Evolutionary conservation across 768 basidiomycete species (phyloP).

Genomic region (Mycena kentingensis): DNA sequence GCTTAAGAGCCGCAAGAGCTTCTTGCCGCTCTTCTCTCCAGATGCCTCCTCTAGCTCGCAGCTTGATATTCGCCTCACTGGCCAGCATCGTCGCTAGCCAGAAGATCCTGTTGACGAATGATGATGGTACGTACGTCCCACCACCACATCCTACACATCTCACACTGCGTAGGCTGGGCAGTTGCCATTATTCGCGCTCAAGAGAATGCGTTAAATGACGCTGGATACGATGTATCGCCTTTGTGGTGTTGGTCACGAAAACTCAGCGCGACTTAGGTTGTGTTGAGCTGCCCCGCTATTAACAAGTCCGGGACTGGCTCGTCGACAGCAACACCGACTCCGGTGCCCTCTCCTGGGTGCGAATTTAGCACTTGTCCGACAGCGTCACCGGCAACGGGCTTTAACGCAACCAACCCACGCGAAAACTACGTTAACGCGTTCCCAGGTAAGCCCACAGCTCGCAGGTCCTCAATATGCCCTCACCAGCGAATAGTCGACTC

Average conservation of each 20-base stretch:
- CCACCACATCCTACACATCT: background rate
- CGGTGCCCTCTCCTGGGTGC: slow-evolving; percentile 37
- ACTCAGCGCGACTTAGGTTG: slow-evolving; percentile 32
- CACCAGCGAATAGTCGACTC: slow-evolving; percentile 36
- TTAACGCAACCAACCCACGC: slow-evolving; percentile 38
- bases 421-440: slow-evolving; percentile 42
- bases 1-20: too few relatives aligned
- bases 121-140: slow-evolving; percentile 33
- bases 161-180: slow-evolving; percentile 49
- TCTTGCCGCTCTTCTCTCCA: background rate
- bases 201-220: slow-evolving; percentile 38
- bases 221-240: slow-evolving; percentile 40
- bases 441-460: slow-evolving; percentile 26
- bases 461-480: slow-evolving; percentile 5
- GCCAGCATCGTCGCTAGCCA: slow-evolving; percentile 4
- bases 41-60: background rate
- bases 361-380: slow-evolving; percentile 49
- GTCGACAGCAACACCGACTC: slow-evolving; percentile 38
- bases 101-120: slow-evolving; percentile 37
- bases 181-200: slow-evolving; percentile 47
- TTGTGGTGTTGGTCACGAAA: background rate
- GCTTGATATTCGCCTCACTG: slow-evolving; percentile 1
- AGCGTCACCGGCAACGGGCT: slow-evolving; percentile 47
- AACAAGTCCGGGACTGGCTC: slow-evolving; percentile 51
- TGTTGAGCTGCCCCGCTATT: slow-evolving; percentile 49